These are phyloP conservation scores for Houttuynia cordata DNA, from an alignment of 164 flowering plant species.

Conservation along the genomic window DNA sequence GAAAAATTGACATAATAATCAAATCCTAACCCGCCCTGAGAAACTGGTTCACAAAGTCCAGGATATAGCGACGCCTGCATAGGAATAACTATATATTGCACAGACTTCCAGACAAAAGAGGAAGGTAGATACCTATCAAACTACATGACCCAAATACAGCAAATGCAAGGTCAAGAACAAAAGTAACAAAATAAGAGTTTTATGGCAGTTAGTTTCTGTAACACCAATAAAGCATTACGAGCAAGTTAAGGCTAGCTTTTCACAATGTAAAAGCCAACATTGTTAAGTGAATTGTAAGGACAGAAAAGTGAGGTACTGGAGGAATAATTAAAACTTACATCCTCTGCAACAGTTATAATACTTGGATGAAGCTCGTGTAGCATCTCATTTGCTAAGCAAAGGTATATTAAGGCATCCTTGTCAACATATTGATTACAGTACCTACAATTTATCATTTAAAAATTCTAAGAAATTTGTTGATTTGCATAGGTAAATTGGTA, in stretches of 20 bases:
- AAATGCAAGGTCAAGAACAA: background rate
- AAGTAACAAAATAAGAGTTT: background rate
- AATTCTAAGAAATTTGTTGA: background rate
- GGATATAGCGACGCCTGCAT: conserved; percentile 79
- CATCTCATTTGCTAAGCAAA: conserved; percentile 85
- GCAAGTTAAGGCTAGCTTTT: too few relatives aligned
- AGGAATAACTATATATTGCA: background rate
- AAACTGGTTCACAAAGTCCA: conserved; percentile 81
- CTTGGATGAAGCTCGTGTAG: conserved; percentile 73
- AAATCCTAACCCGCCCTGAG: conserved; percentile 97
- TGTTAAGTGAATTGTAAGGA: background rate
- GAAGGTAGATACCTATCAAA: too few relatives aligned
- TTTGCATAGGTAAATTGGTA: background rate
- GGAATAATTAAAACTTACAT: conserved; percentile 40
- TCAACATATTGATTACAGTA: conserved; percentile 93
- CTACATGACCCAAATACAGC: background rate
- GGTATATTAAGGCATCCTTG: conserved; percentile 78
- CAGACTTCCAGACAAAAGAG: background rate
- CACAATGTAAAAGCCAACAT: background rate
- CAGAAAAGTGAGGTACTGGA: background rate
- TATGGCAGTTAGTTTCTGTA: background rate
- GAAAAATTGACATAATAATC: conserved; percentile 82
- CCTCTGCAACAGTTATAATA: conserved; percentile 93
- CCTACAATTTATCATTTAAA: conserved; percentile 28
- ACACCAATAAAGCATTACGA: too few relatives aligned